phyloP scores from a whole-genome alignment of 441 rosid genomes.

The Eruca vesicaria region DNA sequence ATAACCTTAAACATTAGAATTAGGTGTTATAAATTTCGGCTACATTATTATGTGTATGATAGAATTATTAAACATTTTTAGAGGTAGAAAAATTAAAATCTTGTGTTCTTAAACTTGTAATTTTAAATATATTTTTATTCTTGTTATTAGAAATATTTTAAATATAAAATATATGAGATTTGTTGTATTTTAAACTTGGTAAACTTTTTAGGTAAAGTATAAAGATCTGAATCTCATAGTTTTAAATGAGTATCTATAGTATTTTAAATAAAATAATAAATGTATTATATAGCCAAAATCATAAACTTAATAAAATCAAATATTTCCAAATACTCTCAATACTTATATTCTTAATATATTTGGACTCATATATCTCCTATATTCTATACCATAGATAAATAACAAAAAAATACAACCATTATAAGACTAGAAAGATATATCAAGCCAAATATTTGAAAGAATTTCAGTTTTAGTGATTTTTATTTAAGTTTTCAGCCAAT shows the following conservation, averaged over 20 bases:
- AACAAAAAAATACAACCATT: not conserved
- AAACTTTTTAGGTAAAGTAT: not conserved
- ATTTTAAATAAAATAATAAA: not conserved
- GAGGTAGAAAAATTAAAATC: not conserved
- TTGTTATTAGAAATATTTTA: not conserved
- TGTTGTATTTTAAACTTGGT: not conserved
- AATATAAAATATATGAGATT: not conserved
- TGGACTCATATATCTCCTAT: not conserved
- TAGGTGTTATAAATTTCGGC: not conserved
- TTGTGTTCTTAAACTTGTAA: not conserved
- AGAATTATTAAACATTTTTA: not conserved
- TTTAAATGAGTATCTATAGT: not conserved
- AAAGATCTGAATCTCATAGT: not conserved
- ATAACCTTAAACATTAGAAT: not conserved
- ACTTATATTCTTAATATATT: not conserved
- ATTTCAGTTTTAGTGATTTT: not conserved
- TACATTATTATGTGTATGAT: not conserved
- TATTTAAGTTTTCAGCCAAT: not conserved
- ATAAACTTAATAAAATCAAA: not conserved
- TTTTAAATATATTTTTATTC: not conserved
- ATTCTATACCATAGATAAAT: not conserved
- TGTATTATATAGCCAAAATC: not conserved
- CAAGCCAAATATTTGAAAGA: not conserved
- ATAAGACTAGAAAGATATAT: not conserved
- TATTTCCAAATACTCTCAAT: not conserved